phyloP scores from a whole-genome alignment of 108 stramenopile species.

The Pseudonitzschia delicatissima region DNA sequence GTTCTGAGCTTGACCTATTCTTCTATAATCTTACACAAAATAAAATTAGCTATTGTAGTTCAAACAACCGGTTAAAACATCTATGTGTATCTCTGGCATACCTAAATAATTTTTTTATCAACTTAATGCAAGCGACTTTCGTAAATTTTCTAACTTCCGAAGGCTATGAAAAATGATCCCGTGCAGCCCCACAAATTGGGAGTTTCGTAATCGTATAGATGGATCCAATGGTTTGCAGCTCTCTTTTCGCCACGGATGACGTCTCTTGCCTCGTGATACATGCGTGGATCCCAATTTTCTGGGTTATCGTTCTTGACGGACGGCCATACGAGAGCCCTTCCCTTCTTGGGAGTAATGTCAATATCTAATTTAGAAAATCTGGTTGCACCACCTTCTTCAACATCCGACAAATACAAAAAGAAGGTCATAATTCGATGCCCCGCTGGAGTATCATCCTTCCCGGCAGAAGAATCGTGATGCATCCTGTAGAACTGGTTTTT shows the following conservation, averaged over 20 bases:
- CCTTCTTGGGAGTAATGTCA: constrained; percentile 53
- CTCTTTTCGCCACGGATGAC: constrained; percentile 74
- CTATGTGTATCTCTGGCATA: no score
- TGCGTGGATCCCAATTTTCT: constrained; percentile 36
- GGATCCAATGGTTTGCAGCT: constrained; percentile 85
- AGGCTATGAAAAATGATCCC: constrained; percentile 29
- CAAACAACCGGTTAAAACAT: no score
- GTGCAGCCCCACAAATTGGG: constrained; percentile 78
- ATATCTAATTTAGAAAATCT: constrained; percentile 57
- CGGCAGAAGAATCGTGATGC: constrained; percentile 67
- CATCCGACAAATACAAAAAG: constrained; percentile 80
- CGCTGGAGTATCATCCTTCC: constrained; percentile 45
- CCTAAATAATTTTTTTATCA: no score
- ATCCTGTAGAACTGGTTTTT: constrained; percentile 62
- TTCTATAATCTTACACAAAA: no score
- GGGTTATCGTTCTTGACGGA: constrained; percentile 62
- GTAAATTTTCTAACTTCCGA: no score
- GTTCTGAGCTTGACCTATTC: no score
- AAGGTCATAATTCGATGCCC: constrained; percentile 87
- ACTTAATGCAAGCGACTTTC: no score
- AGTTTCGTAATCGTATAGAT: constrained; percentile 70
- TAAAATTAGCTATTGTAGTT: no score
- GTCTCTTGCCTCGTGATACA: constrained; percentile 67
- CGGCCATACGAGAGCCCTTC: constrained; percentile 81
- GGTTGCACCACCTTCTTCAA: constrained; percentile 87